Base-by-base conservation (phyloP, 768 basidiomycete species). In the Nidularia sp. region DNA sequence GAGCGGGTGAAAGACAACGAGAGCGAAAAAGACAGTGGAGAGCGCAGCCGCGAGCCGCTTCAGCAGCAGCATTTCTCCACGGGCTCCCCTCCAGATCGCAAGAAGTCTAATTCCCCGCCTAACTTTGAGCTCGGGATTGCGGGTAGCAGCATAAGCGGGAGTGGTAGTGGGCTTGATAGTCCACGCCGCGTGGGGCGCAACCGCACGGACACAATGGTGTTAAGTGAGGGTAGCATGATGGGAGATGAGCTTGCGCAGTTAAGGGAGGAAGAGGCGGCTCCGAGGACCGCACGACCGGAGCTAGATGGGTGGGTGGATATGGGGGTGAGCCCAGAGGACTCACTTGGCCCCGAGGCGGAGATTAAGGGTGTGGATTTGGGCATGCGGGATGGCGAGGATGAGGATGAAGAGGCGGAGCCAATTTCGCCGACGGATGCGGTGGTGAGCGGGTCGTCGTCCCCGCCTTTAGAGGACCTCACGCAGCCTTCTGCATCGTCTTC, bases 161-260 rank as follows among this genome's bases (percentile, higher is more conserved):
- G 43, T 50, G 62, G 34, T 57, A 55, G 25, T 4, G 25, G 25
- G 25, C 25, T 29, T 49, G 69, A 73, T 51, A 76, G 75, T 58
- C 72, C 79, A 36, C 69, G 79, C 6, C 76, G 66, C 39, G 58
- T 73, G 18, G 81, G 84, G 1, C 71, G 86, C 33, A 77, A 64
- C 54, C 71, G 86, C 55, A 88, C 87, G 6, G 86, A 88, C 56
- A 90, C 87, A 2, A 89, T 90, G 88, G 78, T 89, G 18, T 78
- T 81, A 56, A 81, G 78, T 39, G 76, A 77, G 32, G 65, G 67
- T 1, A 65, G 63, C 49, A 60, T 61, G 8, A 62, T 71, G 5
- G 65, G 60, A 9, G 74, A 74, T 47, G 74, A 72, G 48, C 59
- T 72, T 2, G 62, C 66, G 15, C 22, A 18, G 4, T 57, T 57